A percentile compares a stretch with the other conserved stretches of the same genome.
Evolutionary conservation across 495 filamentous ascomycete genomes (phyloP).

Genomic region (Penicillium odoratum): DNA sequence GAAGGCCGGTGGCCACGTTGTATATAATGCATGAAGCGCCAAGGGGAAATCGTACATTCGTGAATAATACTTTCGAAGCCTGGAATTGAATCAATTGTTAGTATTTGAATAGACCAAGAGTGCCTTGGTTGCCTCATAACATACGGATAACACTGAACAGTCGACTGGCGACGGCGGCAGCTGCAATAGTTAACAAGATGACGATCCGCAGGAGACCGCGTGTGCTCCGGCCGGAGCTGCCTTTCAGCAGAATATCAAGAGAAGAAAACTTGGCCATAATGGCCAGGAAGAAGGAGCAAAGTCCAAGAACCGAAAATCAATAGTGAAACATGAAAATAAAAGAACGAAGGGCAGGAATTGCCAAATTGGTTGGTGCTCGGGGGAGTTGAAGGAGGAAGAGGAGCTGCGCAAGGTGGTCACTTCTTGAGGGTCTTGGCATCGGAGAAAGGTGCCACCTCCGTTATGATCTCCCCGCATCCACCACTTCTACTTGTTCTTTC

Average conservation of each 20-base stretch:
- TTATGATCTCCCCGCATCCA: constrained; percentile 36
- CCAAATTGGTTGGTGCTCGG: constrained; percentile 25
- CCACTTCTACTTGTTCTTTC: constrained; percentile 6
- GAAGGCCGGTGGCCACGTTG: constrained; percentile 10
- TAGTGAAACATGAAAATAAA: constrained; percentile 31
- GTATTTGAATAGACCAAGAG: neutral
- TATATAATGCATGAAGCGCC: constrained; percentile 8
- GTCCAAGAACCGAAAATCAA: constrained; percentile 29
- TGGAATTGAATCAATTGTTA: constrained; percentile 34
- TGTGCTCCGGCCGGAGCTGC: constrained; percentile 69
- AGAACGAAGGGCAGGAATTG: constrained; percentile 40
- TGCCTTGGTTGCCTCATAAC: constrained; percentile 29
- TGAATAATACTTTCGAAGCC: constrained; percentile 99
- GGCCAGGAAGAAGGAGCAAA: constrained; percentile 41
- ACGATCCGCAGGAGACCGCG: constrained; percentile 85
- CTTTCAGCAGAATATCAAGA: constrained; percentile 62
- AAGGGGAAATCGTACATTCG: constrained; percentile 72
- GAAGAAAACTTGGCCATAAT: constrained; percentile 54
- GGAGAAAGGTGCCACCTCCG: constrained; percentile 35
- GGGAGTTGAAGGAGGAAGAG: constrained; percentile 31
- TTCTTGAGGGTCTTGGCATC: constrained; percentile 36
- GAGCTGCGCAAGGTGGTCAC: constrained; percentile 53
- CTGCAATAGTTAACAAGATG: constrained; percentile 91
- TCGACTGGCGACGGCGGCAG: constrained; percentile 87
- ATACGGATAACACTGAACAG: constrained; percentile 97